phyloP scores from a whole-genome alignment of 495 filamentous ascomycete genomes.

The Annulohypoxylon nitens region DNA sequence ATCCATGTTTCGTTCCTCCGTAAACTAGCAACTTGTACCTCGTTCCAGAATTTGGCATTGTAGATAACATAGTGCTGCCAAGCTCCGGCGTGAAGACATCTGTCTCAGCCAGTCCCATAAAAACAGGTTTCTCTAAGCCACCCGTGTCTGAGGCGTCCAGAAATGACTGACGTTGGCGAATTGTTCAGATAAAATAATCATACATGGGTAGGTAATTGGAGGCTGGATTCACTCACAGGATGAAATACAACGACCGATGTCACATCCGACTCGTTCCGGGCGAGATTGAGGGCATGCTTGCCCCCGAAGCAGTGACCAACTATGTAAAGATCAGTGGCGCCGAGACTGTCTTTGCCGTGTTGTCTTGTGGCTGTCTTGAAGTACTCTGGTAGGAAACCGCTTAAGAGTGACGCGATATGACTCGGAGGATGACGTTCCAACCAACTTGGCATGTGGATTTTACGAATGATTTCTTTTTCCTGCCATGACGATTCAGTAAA shows the following conservation, averaged over 20 bases:
- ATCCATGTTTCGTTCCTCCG: slow-evolving; percentile 27
- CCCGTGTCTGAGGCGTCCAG: slow-evolving; percentile 17
- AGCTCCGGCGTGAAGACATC: slow-evolving; percentile 30
- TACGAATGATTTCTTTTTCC: slow-evolving; percentile 24
- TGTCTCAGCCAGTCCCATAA: slow-evolving; percentile 27
- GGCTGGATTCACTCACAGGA: slow-evolving; percentile 6
- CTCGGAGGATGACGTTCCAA: slow-evolving; percentile 8
- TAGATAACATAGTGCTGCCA: slow-evolving; percentile 8
- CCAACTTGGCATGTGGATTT: slow-evolving; percentile 30
- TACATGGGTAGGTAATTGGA: too few species aligned
- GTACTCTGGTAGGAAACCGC: slow-evolving; percentile 17
- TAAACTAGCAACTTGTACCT: slow-evolving; percentile 25
- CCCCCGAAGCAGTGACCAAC: slow-evolving; percentile 29
- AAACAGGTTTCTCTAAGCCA: slow-evolving; percentile 12
- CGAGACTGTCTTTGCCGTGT: background rate
- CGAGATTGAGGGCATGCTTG: slow-evolving; percentile 30
- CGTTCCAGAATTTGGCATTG: slow-evolving; percentile 11
- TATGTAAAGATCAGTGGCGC: background rate
- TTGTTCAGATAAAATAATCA: background rate
- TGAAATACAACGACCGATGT: slow-evolving; percentile 25
- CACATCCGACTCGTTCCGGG: slow-evolving; percentile 7
- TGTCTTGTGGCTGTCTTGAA: background rate
- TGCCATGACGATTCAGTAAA: background rate
- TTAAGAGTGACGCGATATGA: slow-evolving; percentile 19
- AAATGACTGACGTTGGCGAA: slow-evolving; percentile 8